Evolutionary conservation across 352 stramenopile genomes (phyloP).

Genomic region (Lagenidium giganteum): DNA sequence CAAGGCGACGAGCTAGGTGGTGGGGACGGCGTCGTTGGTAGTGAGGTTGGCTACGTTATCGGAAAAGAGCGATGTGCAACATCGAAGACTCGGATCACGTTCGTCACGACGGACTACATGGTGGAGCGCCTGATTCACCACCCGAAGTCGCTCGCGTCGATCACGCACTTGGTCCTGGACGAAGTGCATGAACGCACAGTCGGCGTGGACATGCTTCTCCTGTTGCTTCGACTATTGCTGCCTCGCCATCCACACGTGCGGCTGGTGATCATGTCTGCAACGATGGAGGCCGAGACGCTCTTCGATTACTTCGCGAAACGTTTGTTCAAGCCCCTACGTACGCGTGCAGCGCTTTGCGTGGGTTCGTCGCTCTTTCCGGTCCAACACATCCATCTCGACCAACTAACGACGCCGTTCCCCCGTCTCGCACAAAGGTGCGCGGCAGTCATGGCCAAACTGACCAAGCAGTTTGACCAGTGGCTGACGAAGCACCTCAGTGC

Average conservation of each 20-base stretch:
- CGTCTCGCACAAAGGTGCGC: too few relatives aligned
- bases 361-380: slow-evolving; percentile 78
- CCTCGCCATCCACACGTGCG: slow-evolving; percentile 62
- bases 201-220: slow-evolving; percentile 94
- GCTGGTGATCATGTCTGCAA: slow-evolving; percentile 96
- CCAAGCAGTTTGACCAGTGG: too few relatives aligned
- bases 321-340: slow-evolving; percentile 39
- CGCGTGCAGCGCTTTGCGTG: slow-evolving; percentile 70
- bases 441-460: too few relatives aligned
- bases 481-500: too few relatives aligned
- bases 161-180: slow-evolving; percentile 96
- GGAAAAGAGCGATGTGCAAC: slow-evolving; percentile 90
- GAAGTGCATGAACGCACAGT: slow-evolving; percentile 95
- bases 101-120: slow-evolving; percentile 97
- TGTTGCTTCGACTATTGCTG: slow-evolving; percentile 84
- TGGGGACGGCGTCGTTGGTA: slow-evolving; percentile 54
- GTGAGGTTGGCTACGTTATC: slow-evolving; percentile 75
- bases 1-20: slow-evolving; percentile 65
- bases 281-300: slow-evolving; percentile 90
- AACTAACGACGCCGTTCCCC: slow-evolving; percentile 35
- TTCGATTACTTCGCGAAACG: slow-evolving; percentile 80
- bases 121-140: slow-evolving; percentile 93
- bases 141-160: slow-evolving; percentile 74
- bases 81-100: slow-evolving; percentile 90
- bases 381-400: slow-evolving; percentile 58